A percentile compares a stretch with the other conserved stretches of the same genome.
These are phyloP conservation scores for Fusarium floridanum DNA, from an alignment of 2,329 filamentous ascomycete genomes.

Conservation along the genomic window DNA sequence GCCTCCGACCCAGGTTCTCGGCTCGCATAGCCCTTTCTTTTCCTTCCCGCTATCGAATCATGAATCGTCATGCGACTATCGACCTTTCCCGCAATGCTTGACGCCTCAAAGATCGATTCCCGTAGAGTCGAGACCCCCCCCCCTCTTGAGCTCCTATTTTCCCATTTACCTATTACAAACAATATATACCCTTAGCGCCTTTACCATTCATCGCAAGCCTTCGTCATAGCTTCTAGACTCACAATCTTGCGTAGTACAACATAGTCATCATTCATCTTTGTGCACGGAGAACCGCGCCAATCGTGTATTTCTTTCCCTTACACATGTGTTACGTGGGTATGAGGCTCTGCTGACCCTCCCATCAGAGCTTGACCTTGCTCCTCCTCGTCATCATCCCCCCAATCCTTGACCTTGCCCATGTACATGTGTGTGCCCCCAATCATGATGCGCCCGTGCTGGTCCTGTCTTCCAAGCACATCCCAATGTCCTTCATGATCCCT, in stretches of 20 bases:
- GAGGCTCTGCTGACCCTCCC: constrained; percentile 22
- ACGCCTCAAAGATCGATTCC: background rate
- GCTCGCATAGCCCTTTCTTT: background rate
- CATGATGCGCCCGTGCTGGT: constrained; percentile 31
- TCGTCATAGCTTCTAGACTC: background rate
- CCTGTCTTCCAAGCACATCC: constrained; percentile 37
- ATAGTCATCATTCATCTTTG: background rate
- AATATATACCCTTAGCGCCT: background rate
- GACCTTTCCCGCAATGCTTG: background rate
- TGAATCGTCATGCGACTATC: background rate
- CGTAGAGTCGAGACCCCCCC: constrained; percentile 1
- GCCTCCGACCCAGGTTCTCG: background rate
- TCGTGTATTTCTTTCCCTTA: constrained; percentile 3
- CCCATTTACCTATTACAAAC: background rate
- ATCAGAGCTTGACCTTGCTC: background rate
- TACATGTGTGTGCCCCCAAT: constrained; percentile 5
- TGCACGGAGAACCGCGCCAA: background rate
- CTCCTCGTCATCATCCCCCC: background rate
- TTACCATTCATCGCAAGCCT: background rate
- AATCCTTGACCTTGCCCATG: constrained; percentile 1
- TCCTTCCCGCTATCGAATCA: background rate
- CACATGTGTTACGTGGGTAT: background rate
- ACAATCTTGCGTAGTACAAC: background rate
- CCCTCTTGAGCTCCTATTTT: background rate
- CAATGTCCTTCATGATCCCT: constrained; percentile 5